phyloP scores from a whole-genome alignment of 148 eudicot genomes.

The Vaccinium corymbosum region DNA sequence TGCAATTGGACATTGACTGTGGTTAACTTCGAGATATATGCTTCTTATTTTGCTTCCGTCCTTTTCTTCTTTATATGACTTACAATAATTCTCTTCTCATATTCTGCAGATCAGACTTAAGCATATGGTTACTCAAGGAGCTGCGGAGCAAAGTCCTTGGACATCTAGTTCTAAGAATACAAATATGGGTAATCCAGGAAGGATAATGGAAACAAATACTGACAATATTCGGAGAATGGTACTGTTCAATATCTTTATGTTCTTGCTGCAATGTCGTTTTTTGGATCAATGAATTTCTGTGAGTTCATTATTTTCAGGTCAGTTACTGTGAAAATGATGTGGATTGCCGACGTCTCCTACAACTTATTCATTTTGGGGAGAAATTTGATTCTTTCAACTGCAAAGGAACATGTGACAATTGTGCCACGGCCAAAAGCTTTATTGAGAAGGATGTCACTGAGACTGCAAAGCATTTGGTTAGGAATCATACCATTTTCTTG shows the following conservation, averaged over 20 bases:
- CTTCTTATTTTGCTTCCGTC: slow-evolving; percentile 1
- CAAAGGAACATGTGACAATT: slow-evolving; percentile 84
- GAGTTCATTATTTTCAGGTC: slow-evolving; percentile 43
- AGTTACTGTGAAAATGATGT: slow-evolving; percentile 91
- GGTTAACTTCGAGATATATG: not conserved
- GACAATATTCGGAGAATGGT: slow-evolving; percentile 89
- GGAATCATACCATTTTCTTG: slow-evolving; percentile 19
- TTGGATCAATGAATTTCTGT: not conserved
- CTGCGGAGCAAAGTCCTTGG: slow-evolving; percentile 61
- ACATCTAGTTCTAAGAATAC: slow-evolving; percentile 41
- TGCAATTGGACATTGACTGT: not conserved
- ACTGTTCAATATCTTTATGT: slow-evolving; percentile 3
- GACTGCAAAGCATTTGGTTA: slow-evolving; percentile 80
- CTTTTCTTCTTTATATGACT: slow-evolving; percentile 2
- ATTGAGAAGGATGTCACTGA: slow-evolving; percentile 86
- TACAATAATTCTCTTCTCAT: slow-evolving; percentile 10
- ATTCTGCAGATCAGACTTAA: slow-evolving; percentile 78
- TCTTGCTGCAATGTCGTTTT: not conserved
- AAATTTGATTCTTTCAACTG: slow-evolving; percentile 70
- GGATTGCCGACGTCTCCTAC: slow-evolving; percentile 90
- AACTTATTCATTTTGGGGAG: slow-evolving; percentile 92
- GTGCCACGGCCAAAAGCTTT: slow-evolving; percentile 53
- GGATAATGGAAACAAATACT: slow-evolving; percentile 67
- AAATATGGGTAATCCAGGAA: slow-evolving; percentile 53
- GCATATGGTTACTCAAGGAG: slow-evolving; percentile 90